Evolutionary conservation across 202 grass and related monocot genomes (phyloP), one percentile per base, ranked within the genome.

Genomic region (Digitaria exilis): DNA sequence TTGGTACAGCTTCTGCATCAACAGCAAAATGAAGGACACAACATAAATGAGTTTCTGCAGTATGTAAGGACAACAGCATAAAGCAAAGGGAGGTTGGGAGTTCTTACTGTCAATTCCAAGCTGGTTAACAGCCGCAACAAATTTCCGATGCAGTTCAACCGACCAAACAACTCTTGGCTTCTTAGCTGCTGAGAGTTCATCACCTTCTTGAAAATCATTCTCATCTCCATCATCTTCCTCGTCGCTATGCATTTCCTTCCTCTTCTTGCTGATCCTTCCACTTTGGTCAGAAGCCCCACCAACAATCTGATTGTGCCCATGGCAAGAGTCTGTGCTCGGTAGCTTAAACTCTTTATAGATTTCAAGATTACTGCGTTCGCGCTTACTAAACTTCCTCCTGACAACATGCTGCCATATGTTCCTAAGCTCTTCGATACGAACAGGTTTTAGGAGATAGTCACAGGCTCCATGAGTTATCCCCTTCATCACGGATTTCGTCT

Each of bases 331-430:
- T 8, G 70, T 4, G 6, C 44, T 78, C 35, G 69, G 77, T 34
- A 34, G 78, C 29, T 75, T 90, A 30, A 65, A 76, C 10, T 94
- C 90, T 61, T 91, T 88, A 45, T n/a, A 66, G 22, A 79, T 10
- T 49, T 89, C 81, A 55, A 77, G 77, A 65, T 85, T 81, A 9
- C 25, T 86, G 50, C 42, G 42, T 18, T 92, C 90, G 0, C 79
- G 78, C 43, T 72, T 75, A 55, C 76, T 78, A 75, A 93, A 91
- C 48, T 87, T 95, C 71, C 92, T 93, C 54, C 95, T 82, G 39
- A 95, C 65, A 25, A 98, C 95, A 85, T 98, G 95, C 78, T 98
- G 92, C 95, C 95, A 98, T 43, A 98, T 93, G 71, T 95, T 98
- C 78, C 84, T 88, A 64, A 98, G 92, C 67, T 98, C 92, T 83